These are phyloP conservation scores for Ascocoryne sarcoides DNA, from an alignment of 2,329 filamentous ascomycete species.

Conservation along the genomic window DNA sequence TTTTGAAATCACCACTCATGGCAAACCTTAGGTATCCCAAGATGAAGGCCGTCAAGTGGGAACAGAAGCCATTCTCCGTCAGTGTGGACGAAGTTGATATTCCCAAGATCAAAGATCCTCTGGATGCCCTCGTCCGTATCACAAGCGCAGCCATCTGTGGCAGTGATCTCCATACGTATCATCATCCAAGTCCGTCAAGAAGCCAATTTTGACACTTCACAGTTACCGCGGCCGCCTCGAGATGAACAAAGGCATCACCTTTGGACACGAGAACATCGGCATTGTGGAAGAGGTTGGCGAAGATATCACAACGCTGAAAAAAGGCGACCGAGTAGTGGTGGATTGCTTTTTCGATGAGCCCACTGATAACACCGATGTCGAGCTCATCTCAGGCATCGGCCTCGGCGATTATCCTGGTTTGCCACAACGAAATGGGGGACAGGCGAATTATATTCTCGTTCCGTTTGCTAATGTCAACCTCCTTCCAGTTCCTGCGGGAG, in stretches of 20 bases:
- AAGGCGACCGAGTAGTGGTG: constrained; percentile 43
- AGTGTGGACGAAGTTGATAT: constrained; percentile 43
- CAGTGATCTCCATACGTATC: constrained; percentile 38
- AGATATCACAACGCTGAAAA: constrained; percentile 35
- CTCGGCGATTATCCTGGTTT: constrained; percentile 2
- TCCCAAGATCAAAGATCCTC: constrained; percentile 32
- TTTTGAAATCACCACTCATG: no score
- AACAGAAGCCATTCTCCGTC: constrained; percentile 34
- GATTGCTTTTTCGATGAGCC: constrained; percentile 39
- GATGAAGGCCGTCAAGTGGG: constrained; percentile 15
- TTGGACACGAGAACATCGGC: constrained; percentile 46
- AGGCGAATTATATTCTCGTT: constrained; percentile 77
- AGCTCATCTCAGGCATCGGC: constrained; percentile 37
- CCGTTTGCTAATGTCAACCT: constrained; percentile 73
- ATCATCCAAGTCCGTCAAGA: no score
- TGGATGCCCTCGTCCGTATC: constrained; percentile 41
- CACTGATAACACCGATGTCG: constrained; percentile 39
- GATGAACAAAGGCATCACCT: constrained; percentile 9
- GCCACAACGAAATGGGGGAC: constrained; percentile 57
- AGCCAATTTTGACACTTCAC: no score
- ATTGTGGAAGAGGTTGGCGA: constrained; percentile 36
- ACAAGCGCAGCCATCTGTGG: constrained; percentile 43
- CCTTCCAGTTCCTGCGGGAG: constrained; percentile 55
- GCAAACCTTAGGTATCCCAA: no score
- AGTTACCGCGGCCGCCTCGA: constrained; percentile 36